A percentile compares a stretch with the other conserved stretches of the same genome.
These are phyloP conservation scores for Yarrowia yakushimensis DNA, from an alignment of 805 yeast genomes.

Conservation along the genomic window DNA sequence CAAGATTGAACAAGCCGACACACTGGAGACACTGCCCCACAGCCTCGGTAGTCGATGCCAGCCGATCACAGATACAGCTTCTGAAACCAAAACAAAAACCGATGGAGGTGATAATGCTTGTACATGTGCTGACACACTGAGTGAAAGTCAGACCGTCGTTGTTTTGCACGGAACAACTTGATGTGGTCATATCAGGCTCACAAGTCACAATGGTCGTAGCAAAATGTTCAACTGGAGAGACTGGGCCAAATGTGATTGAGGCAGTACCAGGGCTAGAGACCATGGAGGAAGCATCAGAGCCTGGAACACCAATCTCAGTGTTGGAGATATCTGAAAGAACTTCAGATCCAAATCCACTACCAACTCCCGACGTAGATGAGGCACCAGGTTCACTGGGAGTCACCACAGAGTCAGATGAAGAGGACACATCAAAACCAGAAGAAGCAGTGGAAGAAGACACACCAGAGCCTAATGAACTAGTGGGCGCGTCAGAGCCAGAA, in stretches of 20 bases:
- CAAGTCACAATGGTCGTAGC: slow-evolving; percentile 7
- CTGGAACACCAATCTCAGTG: neutral
- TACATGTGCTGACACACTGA: neutral
- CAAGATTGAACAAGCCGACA: neutral
- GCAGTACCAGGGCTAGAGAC: neutral
- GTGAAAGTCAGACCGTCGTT: neutral
- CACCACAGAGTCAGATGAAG: neutral
- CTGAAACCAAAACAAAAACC: neutral
- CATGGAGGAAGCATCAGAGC: neutral
- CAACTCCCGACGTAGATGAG: no score
- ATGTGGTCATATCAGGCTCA: neutral
- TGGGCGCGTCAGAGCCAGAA: neutral
- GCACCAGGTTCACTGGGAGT: neutral
- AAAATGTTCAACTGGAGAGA: no score
- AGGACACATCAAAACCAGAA: neutral
- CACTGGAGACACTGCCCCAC: slow-evolving; percentile 12
- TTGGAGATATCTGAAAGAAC: neutral
- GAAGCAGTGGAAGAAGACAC: neutral
- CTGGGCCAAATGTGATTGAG: no score
- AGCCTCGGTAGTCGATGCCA: neutral
- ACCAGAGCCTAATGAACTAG: neutral
- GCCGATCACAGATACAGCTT: neutral
- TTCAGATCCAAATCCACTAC: no score
- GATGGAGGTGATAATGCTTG: neutral
- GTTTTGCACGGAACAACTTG: neutral